Evolutionary conservation across 768 basidiomycete genomes (phyloP), one percentile per base, ranked within the genome.

Genomic region (Russula foetens): DNA sequence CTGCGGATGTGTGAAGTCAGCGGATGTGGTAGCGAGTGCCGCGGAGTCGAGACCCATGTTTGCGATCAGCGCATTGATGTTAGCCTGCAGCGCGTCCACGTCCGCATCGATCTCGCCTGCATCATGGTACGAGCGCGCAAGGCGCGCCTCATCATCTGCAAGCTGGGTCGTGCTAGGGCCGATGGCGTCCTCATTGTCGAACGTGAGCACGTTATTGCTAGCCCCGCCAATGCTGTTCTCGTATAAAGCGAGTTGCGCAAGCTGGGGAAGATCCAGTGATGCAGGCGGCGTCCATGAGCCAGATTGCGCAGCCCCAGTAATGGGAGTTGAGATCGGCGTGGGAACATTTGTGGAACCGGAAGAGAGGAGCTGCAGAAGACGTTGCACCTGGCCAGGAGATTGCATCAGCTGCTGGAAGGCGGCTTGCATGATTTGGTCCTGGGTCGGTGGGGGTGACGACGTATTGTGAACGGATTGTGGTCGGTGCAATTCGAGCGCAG

Each of bases 61-160:
- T 63, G 86, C 78, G 31, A 92, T 87, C 61, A 94, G 75, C 7
- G 81, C 80, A 60, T 89, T 81, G 45, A 95, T 84, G 60, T 81
- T 84, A 14, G 73, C 75, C 62, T 87, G 82, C 55, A 92, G 72
- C 39, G 82, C 81, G 63, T 85, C 84, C 28, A 93, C 88, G 58
- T 90, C 87, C 48, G 79, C 78, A 60, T 85, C 83, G 47, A 93
- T 84, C 62, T 86, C 86, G 28, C 77, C 69, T 0, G 88, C 76
- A 35, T 75, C 78, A 49, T 76, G 79, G 76, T 88, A 90, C 1
- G 79, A 73, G 64, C 79, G 77, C 51, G 84, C 77, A 53, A 86
- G 70, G 33, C 76, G 71, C 2, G 77, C 74, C 0, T 73, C 71
- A 60, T 75, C 72, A 7, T 78, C 69, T 14, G 72, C 60, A 33